Evolutionary conservation across 106 monocot genomes (phyloP).

Genomic region (Platanthera guangdongensis): DNA sequence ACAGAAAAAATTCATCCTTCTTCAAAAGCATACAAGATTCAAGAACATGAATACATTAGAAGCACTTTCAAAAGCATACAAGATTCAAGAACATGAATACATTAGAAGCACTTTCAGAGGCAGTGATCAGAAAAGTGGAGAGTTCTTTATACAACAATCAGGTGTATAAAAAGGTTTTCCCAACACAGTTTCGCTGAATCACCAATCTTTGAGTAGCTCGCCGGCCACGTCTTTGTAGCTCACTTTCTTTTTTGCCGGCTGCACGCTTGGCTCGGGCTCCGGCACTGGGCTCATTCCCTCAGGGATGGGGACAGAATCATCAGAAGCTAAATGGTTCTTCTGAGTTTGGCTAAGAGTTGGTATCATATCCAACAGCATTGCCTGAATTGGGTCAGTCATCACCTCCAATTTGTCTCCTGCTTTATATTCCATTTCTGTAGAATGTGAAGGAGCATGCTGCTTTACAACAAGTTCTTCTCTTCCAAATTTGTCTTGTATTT

Average conservation of each 20-base stretch:
- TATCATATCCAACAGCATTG: conserved; percentile 86
- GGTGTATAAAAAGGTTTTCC: too few relatives aligned
- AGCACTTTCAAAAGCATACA: too few relatives aligned
- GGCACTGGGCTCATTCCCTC: conserved; percentile 9
- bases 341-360: conserved; percentile 61
- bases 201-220: conserved; percentile 73
- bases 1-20: too few relatives aligned
- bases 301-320: not conserved
- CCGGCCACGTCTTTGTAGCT: conserved; percentile 86
- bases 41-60: too few relatives aligned
- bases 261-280: conserved; percentile 5
- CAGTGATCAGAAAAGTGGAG: too few relatives aligned
- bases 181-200: not conserved
- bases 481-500: not conserved
- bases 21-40: too few relatives aligned
- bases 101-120: too few relatives aligned
- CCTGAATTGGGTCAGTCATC: conserved; percentile 68
- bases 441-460: not conserved
- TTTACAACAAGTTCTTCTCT: not conserved
- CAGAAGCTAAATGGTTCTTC: conserved; percentile 8
- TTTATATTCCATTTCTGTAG: conserved; percentile 9
- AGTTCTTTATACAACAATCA: too few relatives aligned
- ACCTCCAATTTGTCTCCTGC: conserved; percentile 35
- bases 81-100: too few relatives aligned
- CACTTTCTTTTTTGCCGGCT: conserved; percentile 68